Evolutionary conservation across 345 rosid genomes (phyloP), one percentile per base, ranked within the genome.

Genomic region (Viola odorata): DNA sequence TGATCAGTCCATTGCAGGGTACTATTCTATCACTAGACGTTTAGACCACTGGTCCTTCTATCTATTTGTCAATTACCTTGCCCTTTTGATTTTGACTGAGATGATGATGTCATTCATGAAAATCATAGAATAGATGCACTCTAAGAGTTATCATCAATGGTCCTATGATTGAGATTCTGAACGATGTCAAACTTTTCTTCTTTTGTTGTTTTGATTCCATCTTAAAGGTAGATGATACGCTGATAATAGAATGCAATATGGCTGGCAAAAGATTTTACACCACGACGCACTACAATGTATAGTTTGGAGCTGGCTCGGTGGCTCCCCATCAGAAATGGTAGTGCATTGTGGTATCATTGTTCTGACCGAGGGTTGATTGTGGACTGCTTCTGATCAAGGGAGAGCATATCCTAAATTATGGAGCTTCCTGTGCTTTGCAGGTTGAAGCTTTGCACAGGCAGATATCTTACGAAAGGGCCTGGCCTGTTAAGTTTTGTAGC

Each of bases 401-500:
- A 39, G 45, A 41, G 13, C 45, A 36, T 16, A 23, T 32, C 14
- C 1, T 3, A 23, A 6, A 41, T 51, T 32, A 57, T 23, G 42
- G 51, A 41, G 45, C 50, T 64, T 61, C 50, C 44, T 42, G 62
- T 55, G 68, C 56, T 60, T 60, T 69, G 68, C 76, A 74, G 76
- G 80, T 42, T 75, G 74, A 74, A 62, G 44, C 66, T 59, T 55
- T 41, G 36, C 32, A 23, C 32, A 23, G 8, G 58, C 50, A 39
- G 49, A 13, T 70, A 45, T 36, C 50, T 41, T 38, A 8, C 17
- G 65, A 39, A 53, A 40, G 80, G 67, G 61, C 58, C 58, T 61
- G 23, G 66, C 64, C 70, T 45, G 47, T 65, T 66, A 53, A 73
- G 71, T 75, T 79, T 78, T 75, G 84, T 74, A 75, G 80, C 37